Evolutionary conservation across 805 yeast genomes (phyloP), one percentile per base, ranked within the genome.

Genomic region (Sugiyamaella marilandica): DNA sequence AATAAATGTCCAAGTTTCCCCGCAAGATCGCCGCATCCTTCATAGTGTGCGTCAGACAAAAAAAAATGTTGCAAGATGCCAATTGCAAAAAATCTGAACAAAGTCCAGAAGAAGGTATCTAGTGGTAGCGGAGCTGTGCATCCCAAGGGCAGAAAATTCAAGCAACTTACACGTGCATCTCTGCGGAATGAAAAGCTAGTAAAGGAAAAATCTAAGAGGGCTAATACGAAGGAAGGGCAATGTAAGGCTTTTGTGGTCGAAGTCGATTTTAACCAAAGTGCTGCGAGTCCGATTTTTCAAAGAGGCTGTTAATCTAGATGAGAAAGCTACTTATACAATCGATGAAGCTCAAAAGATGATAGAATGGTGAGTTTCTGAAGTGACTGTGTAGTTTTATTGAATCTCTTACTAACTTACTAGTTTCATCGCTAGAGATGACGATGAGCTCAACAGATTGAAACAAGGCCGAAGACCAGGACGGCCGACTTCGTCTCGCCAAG

Each of bases 131-230:
- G 78, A 43, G 73, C 79, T 36, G 72, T 86, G 59, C 98, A 92
- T 66, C 94, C 95, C 19, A 85, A 84, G 63, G 96, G 97, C 9
- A 79, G 97, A 50, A 92, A 90, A 68, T 85, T 89, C 68, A 85
- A 85, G 68, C 88, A 85, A 65, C 72, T 92, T 49, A 84, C 84
- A 52, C 75, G 94, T 57, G 97, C 97, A n/a, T 81, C 95, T 1
- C 70, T 89, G 44, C 79, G 99, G 68, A 95, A 91, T 57, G 76
- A 75, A 47, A 87, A 86, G 66, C 70, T 92, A 49, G 78, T 75
- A 35, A 74, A 74, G 48, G 81, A 78, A 65, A 87, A 85, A 64
- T 67, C 75, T 19, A 75, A 74, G 48, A 60, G 72, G 10, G 78
- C 80, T 47, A 75, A 78, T 54, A 88, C 83, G 57, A 74, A 64